Evolutionary conservation across 2,329 filamentous ascomycete species (phyloP).

Genomic region (Exophiala oligosperma): DNA sequence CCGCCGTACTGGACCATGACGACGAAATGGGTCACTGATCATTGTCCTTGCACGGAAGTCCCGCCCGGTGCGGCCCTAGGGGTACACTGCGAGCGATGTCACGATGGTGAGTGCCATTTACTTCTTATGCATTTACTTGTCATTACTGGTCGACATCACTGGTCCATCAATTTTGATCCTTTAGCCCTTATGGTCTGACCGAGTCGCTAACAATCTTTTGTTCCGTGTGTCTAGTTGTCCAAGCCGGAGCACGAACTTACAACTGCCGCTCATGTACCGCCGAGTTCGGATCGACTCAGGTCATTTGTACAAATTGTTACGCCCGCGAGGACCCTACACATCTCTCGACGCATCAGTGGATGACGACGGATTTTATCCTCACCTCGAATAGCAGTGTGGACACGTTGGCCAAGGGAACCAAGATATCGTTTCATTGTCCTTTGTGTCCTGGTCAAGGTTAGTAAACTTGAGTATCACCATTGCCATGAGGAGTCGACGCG

Average conservation of each 20-base stretch:
- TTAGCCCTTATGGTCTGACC: too few relatives aligned
- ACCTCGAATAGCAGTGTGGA: not conserved
- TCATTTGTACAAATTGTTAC: not conserved
- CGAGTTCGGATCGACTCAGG: conserved; percentile 1
- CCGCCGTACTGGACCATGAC: conserved; percentile 2
- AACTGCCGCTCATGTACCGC: not conserved
- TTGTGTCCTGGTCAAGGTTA: conserved; percentile 2
- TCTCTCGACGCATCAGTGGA: conserved; percentile 3
- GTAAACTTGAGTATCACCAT: not conserved
- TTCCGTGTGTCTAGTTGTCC: not conserved
- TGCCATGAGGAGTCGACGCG: too few relatives aligned
- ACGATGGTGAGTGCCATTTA: not conserved
- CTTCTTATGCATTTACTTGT: too few relatives aligned
- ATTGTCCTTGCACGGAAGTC: not conserved
- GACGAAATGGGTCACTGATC: not conserved
- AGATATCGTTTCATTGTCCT: not conserved
- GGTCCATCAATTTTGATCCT: too few relatives aligned
- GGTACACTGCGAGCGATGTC: not conserved
- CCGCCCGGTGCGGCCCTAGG: not conserved
- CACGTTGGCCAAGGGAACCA: not conserved
- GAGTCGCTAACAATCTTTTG: too few relatives aligned
- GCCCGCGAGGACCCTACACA: not conserved
- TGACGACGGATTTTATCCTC: not conserved
- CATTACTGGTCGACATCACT: too few relatives aligned
- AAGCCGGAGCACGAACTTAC: not conserved